Base-by-base conservation (phyloP, 78 protist species). In the Dictyostelium purpureum region DNA sequence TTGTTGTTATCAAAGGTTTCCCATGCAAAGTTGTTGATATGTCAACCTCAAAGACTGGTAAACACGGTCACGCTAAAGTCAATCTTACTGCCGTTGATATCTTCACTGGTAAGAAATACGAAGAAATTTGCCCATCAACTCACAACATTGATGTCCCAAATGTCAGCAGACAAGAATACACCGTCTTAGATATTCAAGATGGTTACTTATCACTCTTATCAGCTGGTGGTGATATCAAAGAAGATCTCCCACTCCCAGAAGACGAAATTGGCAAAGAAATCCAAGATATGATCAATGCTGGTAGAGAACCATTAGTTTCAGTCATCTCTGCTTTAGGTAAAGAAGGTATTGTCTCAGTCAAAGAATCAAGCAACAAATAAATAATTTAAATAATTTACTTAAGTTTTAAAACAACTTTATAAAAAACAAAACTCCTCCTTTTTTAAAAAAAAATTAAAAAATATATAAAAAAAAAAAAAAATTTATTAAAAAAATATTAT, bases 61-160 rank as follows among this genome's bases (percentile, higher is more conserved):
- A 99, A 98, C 99, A 99, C 97, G 99, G 99, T 28, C 99, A 98
- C 97, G 99, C 99, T 73, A 99, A 99, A 97, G 98, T 96, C 77
- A 76, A 97, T 94, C 26, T 98, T 43, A 81, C 83, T 52, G 99
- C 95, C 65, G 74, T 96, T 26, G 99, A 98, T 75, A 97, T 99
- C 91, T 99, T 99, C 99, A 96, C 98, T 42, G 98, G 98, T 75
- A 95, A 90, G 96, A 99, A 99, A 97, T 56, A 70, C 80, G 99
- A 99, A 94, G 99, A 97, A 49, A 77, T 97, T 45, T 81, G 83
- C 51, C 98, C 99, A 56, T 87, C 99, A 45, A 94, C 99, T 66
- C 99, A 98, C 97, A 99, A 98, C 97, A 90, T 98, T 73, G 94
- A 92, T 24, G 98, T 95, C 37, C 99, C 99, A 75, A 49, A 67